phyloP scores from a whole-genome alignment of 2,329 filamentous ascomycete species.

The Cadophora malorum region DNA sequence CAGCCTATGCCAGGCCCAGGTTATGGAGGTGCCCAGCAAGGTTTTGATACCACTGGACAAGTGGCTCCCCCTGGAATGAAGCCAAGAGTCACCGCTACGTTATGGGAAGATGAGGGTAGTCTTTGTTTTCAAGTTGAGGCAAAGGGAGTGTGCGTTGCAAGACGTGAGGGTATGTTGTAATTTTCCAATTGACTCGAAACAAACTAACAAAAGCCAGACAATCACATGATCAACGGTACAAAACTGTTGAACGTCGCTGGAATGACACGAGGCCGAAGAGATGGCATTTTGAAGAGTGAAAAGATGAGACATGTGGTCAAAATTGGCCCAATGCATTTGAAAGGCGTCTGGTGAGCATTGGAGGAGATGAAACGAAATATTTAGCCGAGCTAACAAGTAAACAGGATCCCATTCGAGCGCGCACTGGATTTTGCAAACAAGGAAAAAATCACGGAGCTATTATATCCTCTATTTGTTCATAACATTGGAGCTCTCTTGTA shows the following conservation, averaged over 20 bases:
- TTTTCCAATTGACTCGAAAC: slow-evolving; percentile 51
- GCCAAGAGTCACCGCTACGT: slow-evolving; percentile 90
- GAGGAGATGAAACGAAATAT: slow-evolving; percentile 50
- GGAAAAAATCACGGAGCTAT: slow-evolving; percentile 94
- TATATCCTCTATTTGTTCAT: slow-evolving; percentile 97
- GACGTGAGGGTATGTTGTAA: slow-evolving; percentile 83
- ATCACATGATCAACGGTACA: slow-evolving; percentile 98
- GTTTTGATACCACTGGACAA: slow-evolving; percentile 87
- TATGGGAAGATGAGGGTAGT: slow-evolving; percentile 98
- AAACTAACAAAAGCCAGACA: slow-evolving; percentile 82
- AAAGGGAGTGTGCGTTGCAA: slow-evolving; percentile 91
- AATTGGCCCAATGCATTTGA: slow-evolving; percentile 97
- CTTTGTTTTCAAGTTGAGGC: slow-evolving; percentile 98
- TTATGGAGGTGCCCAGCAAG: slow-evolving; percentile 55
- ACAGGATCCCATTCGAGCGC: slow-evolving; percentile 95
- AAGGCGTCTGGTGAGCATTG: slow-evolving; percentile 84
- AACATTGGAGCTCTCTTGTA: slow-evolving; percentile 95
- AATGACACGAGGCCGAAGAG: slow-evolving; percentile 92
- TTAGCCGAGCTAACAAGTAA: slow-evolving; percentile 50
- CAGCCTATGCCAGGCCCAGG: slow-evolving; percentile 54
- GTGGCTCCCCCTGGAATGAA: slow-evolving; percentile 93
- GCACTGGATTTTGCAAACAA: slow-evolving; percentile 98
- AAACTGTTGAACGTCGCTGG: slow-evolving; percentile 95
- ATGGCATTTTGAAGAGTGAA: slow-evolving; percentile 96
- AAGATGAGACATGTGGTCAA: slow-evolving; percentile 97